Evolutionary conservation across 805 yeast species (phyloP), one percentile per base, ranked within the genome.

Genomic region (Priceomyces medius): DNA sequence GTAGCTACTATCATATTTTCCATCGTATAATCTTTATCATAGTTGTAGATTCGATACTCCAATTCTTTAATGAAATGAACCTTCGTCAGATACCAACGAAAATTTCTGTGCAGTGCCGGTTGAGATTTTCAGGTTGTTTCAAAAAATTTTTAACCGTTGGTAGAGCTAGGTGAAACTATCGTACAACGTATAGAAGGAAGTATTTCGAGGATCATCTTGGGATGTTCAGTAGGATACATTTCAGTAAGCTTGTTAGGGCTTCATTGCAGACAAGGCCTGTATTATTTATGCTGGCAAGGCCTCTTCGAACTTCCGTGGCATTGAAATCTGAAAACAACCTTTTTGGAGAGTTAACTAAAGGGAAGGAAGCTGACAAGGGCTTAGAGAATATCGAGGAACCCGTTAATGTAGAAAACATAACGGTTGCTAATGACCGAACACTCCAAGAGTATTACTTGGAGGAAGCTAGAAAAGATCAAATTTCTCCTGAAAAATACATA

Each of bases 401-500:
- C 12, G 37, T 35, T 18, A 46, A 44, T 24, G 46, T 46, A 1
- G 38, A 44, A n/a, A 54, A 47, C 4, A 41, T 64, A 7, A 48
- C 54, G 3, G 68, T 68, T 3, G 50, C 57, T 28, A 54, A 59
- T 23, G 76, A 70, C 45, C 38, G 48, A 37, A 55, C 54, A 37
- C 67, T 77, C 50, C 82, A 80, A 52, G 74, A 75, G 43, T 79
- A 63, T 48, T 64, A 67, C 53, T 59, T 76, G 37, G 71, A 78
- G 27, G 79, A 81, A 28, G 64, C 64, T 5, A 32, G 48, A 43
- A 45, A 54, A 51, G 58, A 46, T 73, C 88, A 55, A 66, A 72
- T 59, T 35, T 49, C 50, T 43, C 62, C 76, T 13, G 81, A 86
- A 7, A 76, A 79, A 35, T 77, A 79, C 41, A 61, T 89, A 12